Evolutionary conservation across 2,329 filamentous ascomycete species (phyloP), one percentile per base, ranked within the genome.

Genomic region (Aspergillus transmontanensis): DNA sequence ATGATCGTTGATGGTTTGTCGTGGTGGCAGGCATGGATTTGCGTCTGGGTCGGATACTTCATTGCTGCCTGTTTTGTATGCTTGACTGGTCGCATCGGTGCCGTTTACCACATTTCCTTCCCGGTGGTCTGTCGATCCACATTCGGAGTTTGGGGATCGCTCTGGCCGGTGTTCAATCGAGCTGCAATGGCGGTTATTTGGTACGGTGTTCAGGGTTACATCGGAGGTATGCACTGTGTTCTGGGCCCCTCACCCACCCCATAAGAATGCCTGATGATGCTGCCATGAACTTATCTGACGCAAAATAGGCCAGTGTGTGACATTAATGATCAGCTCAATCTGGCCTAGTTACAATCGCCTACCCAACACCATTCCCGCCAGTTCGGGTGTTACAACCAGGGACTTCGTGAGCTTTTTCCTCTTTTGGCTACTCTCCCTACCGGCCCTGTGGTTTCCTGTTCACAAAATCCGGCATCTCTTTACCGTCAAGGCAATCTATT

Each of bases 11-110:
- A 81, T 55, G 92, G 92, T 14, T 83, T 96, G 26, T 92, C 91
- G 9, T 96, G 93, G 93, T 96, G 93, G 93, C 92, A 96, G 79
- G 90, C 91, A 2, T 93, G 90, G 89, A 80, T 93, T n/a, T 93
- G 91, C 73, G 91, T 97, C 50, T 94, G 93, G 89, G 80, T 94
- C 32, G 93, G 94, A 60, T 96, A 97, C 74, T 83, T 87, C 45
- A 89, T 96, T 67, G 87, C 93, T 0, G 92, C 84, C 36, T 81
- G 80, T 73, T 96, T 97, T 78, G 85, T 96, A 67, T 90, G 88
- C 72, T 66, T 89, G 67, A 96, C 91, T 6, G 93, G 92, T 67
- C 88, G 92, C 56, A 94, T 96, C 57, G 94, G 93, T 63, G 91
- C 93, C 10, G 87, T 86, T 23, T 97, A 97, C 76, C 93, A 97